A percentile compares a stretch with the other conserved stretches of the same genome.
These are phyloP conservation scores for Alternaria hordeiaustralica DNA, from an alignment of 2,329 filamentous ascomycete genomes.

Conservation along the genomic window DNA sequence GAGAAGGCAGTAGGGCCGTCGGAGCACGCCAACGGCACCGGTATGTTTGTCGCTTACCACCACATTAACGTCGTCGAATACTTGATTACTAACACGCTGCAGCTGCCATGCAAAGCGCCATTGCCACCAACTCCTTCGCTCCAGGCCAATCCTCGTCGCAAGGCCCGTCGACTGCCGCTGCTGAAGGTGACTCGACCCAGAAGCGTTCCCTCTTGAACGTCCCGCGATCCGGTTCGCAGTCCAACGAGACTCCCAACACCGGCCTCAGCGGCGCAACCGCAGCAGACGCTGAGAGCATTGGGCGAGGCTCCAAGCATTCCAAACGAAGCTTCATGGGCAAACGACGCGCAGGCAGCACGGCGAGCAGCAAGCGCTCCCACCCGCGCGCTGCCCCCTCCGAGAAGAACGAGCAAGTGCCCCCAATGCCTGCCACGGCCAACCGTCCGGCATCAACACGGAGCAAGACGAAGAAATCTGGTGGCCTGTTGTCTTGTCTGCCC, in stretches of 20 bases:
- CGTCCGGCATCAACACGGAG: slow-evolving; percentile 46
- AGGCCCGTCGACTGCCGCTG: slow-evolving; percentile 30
- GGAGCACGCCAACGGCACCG: slow-evolving; percentile 43
- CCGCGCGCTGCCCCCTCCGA: slow-evolving; percentile 48
- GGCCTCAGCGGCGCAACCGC: slow-evolving; percentile 54
- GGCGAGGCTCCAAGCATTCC: slow-evolving; percentile 50
- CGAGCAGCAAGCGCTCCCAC: slow-evolving; percentile 55
- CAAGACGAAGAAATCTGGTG: slow-evolving; percentile 49
- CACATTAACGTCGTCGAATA: background rate
- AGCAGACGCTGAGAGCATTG: slow-evolving; percentile 54
- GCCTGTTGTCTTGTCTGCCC: slow-evolving; percentile 62
- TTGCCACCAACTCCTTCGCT: slow-evolving; percentile 22
- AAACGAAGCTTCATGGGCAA: slow-evolving; percentile 56
- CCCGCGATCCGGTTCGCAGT: slow-evolving; percentile 40
- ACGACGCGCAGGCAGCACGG: slow-evolving; percentile 54
- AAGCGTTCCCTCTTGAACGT: slow-evolving; percentile 48
- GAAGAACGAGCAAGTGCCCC: slow-evolving; percentile 48
- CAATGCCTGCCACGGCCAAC: slow-evolving; percentile 35
- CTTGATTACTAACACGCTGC: background rate
- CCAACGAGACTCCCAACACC: slow-evolving; percentile 46
- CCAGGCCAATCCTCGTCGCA: slow-evolving; percentile 35
- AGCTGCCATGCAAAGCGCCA: slow-evolving; percentile 5
- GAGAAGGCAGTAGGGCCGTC: slow-evolving; percentile 35
- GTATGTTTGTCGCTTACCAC: slow-evolving; percentile 32
- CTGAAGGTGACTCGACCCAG: slow-evolving; percentile 39